phyloP scores from a whole-genome alignment of 352 stramenopile species.

The Phytophthora boehmeriae region DNA sequence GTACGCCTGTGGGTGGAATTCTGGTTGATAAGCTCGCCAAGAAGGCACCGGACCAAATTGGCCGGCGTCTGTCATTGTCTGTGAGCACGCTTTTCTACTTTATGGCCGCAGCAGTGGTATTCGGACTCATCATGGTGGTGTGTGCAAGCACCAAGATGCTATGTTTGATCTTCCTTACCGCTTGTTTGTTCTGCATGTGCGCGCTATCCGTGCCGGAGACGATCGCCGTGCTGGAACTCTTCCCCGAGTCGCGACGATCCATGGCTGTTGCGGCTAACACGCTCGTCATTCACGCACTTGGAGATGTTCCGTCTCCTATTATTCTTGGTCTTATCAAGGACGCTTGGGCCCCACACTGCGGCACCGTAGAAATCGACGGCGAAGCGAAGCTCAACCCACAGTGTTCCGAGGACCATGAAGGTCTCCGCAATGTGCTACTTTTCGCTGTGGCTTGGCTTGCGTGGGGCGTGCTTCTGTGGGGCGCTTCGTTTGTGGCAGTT shows the following conservation, averaged over 20 bases:
- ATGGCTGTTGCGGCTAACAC: conserved; percentile 93
- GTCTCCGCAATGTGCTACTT: conserved; percentile 72
- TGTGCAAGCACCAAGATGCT: conserved; percentile 50
- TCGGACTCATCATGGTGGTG: conserved; percentile 69
- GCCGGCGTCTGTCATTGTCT: conserved; percentile 54
- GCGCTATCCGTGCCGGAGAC: conserved; percentile 79
- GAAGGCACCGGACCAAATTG: conserved; percentile 34
- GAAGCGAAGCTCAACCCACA: conserved; percentile 67
- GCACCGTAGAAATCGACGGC: conserved; percentile 68
- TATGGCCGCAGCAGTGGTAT: conserved; percentile 55
- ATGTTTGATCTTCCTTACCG: conserved; percentile 74
- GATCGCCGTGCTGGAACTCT: conserved; percentile 89
- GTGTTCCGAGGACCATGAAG: conserved; percentile 59
- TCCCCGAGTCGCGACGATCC: conserved; percentile 83
- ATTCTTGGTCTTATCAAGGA: conserved; percentile 94
- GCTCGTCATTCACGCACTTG: conserved; percentile 92
- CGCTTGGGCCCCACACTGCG: conserved; percentile 88
- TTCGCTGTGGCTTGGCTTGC: conserved; percentile 78
- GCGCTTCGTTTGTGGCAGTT: conserved; percentile 48
- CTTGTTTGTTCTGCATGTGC: conserved; percentile 83
- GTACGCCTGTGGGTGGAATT: conserved; percentile 87
- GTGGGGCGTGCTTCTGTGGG: conserved; percentile 77
- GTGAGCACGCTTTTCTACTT: conserved; percentile 75
- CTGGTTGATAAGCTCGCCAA: conserved; percentile 66
- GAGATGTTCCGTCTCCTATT: conserved; percentile 94